phyloP scores from a whole-genome alignment of 2,329 filamentous ascomycete genomes.

The Aspergillus sp. region DNA sequence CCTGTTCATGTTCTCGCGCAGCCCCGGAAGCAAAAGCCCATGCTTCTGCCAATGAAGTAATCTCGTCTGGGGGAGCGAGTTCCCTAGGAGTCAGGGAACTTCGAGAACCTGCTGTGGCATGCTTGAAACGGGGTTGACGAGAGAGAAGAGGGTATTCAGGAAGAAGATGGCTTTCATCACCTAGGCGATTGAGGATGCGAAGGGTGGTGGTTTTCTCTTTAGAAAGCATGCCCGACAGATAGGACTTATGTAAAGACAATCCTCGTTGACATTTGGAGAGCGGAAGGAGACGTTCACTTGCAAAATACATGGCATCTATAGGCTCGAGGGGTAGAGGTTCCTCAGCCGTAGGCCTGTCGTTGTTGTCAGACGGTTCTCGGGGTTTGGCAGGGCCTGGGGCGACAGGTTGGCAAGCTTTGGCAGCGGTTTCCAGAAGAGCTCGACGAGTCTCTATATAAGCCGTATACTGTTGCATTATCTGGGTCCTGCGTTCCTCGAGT shows the following conservation, averaged over 20 bases:
- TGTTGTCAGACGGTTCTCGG: slow-evolving; percentile 10
- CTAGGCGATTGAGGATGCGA: slow-evolving; percentile 33
- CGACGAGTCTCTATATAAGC: slow-evolving; percentile 31
- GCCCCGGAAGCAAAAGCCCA: slow-evolving; percentile 36
- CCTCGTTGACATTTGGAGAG: slow-evolving; percentile 31
- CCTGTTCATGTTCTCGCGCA: slow-evolving; percentile 23
- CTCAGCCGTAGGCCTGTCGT: slow-evolving; percentile 7
- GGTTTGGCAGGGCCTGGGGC: slow-evolving; percentile 17
- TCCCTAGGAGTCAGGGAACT: slow-evolving; percentile 11
- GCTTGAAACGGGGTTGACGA: slow-evolving; percentile 31
- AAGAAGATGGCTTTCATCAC: slow-evolving; percentile 38
- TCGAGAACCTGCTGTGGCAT: slow-evolving; percentile 21
- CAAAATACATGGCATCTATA: slow-evolving; percentile 26
- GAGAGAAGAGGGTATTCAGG: slow-evolving; percentile 34
- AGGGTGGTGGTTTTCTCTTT: slow-evolving; percentile 33
- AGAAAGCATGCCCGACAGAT: slow-evolving; percentile 29
- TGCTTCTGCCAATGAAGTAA: slow-evolving; percentile 29
- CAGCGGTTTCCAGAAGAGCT: slow-evolving; percentile 28
- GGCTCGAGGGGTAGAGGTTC: slow-evolving; percentile 16
- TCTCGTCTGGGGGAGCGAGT: slow-evolving; percentile 20
- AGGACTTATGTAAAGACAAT: slow-evolving; percentile 32
- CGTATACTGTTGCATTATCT: slow-evolving; percentile 30
- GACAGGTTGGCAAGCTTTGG: slow-evolving; percentile 30
- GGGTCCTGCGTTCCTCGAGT: slow-evolving; percentile 25
- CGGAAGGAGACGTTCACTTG: slow-evolving; percentile 27